Conservation (phyloP, 345 rosid species). For the Eucalyptus guilfoylei region DNA sequence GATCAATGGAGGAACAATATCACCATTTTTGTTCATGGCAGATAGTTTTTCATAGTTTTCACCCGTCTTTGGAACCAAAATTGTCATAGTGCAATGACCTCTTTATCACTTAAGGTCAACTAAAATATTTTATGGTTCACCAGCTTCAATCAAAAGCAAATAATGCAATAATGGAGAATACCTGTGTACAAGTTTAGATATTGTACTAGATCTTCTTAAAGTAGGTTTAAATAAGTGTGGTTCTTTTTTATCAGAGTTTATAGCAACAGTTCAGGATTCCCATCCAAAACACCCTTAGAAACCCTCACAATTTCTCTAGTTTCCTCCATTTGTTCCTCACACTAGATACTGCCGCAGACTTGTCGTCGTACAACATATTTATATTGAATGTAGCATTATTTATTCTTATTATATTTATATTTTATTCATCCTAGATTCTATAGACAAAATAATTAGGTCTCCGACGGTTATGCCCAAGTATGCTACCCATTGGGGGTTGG, state of each 20-base stretch:
- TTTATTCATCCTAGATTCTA: too few relatives aligned
- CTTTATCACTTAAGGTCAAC: background rate
- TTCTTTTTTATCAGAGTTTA: too few relatives aligned
- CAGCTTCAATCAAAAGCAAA: rapidly evolving
- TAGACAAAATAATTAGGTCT: background rate
- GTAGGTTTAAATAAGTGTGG: too few relatives aligned
- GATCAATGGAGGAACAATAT: rapidly evolving
- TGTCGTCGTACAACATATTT: too few relatives aligned
- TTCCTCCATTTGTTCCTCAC: too few relatives aligned
- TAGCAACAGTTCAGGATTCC: too few relatives aligned
- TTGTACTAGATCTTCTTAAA: too few relatives aligned
- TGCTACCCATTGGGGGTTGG: background rate
- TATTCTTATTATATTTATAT: too few relatives aligned
- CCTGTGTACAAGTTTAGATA: rapidly evolving
- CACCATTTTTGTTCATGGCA: rapidly evolving
- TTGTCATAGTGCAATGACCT: background rate
- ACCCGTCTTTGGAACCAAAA: rapidly evolving
- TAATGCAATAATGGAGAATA: too few relatives aligned
- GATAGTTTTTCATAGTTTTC: rapidly evolving
- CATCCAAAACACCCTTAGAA: rapidly evolving
- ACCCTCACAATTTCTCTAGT: too few relatives aligned
- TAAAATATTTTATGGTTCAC: rapidly evolving
- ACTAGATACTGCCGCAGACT: too few relatives aligned
- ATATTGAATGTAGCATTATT: too few relatives aligned
- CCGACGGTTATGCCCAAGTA: rapidly evolving